Evolutionary conservation across 495 filamentous ascomycete species (phyloP).

Genomic region (Peziza echinospora): DNA sequence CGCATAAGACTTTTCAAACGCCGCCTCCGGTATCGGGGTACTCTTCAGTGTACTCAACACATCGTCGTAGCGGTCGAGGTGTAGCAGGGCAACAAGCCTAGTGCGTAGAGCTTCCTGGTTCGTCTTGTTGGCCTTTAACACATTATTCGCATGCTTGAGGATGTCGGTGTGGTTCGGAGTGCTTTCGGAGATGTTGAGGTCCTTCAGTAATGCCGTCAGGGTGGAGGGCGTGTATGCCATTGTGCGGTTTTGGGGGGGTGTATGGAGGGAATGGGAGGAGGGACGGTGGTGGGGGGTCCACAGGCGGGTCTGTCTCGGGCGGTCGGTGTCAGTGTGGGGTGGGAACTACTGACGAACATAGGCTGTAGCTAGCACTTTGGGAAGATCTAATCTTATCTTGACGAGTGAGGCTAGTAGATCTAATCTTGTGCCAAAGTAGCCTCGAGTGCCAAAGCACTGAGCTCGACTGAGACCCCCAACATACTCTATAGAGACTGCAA

Average conservation of each 20-base stretch:
- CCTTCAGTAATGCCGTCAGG: constrained; percentile 16
- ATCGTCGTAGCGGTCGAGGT: constrained; percentile 86
- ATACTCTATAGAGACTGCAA: no score
- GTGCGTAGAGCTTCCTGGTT: constrained; percentile 51
- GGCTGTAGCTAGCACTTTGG: no score
- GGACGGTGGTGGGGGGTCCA: no score
- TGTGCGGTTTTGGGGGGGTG: constrained; percentile 7
- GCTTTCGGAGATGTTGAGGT: constrained; percentile 32
- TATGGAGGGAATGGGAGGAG: no score
- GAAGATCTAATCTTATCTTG: no score
- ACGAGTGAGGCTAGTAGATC: no score
- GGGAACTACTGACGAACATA: no score
- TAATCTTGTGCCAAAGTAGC: no score
- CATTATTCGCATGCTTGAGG: constrained; percentile 46
- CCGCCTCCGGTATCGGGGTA: constrained; percentile 32
- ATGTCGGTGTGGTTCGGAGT: constrained; percentile 50
- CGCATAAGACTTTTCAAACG: constrained; percentile 71
- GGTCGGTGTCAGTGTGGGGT: no score
- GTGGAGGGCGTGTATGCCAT: constrained; percentile 13
- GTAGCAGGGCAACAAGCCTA: constrained; percentile 66
- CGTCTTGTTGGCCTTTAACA: constrained; percentile 38
- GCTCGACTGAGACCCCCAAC: no score
- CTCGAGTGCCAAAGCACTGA: no score
- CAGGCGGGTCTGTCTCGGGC: no score
- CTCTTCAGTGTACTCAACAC: constrained; percentile 50